Evolutionary conservation across 305 asterid species (phyloP).

Genomic region (Petunia hybrid): DNA sequence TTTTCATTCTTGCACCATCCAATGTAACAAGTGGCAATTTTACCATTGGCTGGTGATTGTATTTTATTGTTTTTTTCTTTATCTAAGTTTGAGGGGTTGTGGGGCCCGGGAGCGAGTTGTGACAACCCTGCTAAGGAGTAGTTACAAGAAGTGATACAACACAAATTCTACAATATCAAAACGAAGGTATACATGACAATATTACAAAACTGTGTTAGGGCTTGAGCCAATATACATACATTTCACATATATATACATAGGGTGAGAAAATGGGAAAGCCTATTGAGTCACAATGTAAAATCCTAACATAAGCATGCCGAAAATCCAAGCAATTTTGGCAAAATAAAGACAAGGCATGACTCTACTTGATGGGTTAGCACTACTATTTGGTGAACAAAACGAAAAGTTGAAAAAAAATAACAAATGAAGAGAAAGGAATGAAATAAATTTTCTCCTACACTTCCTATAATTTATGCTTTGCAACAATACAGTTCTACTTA

Average conservation of each 20-base stretch:
- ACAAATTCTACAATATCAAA: background rate
- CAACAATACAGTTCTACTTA: background rate
- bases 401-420: background rate
- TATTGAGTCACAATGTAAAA: constrained; percentile 38
- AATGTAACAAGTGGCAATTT: constrained; percentile 14
- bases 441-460: constrained; percentile 31
- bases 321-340: constrained; percentile 38
- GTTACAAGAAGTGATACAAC: background rate
- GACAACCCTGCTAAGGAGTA: background rate
- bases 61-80: background rate
- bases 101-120: no score
- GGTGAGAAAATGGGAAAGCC: background rate
- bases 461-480: constrained; percentile 33
- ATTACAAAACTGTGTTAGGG: constrained; percentile 46
- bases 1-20: constrained; percentile 27
- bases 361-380: constrained; percentile 35
- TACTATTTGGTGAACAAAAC: constrained; percentile 25
- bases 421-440: constrained; percentile 22
- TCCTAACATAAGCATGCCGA: constrained; percentile 35
- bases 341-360: constrained; percentile 36
- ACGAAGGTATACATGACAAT: constrained; percentile 28
- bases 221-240: constrained; percentile 45
- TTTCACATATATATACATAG: constrained; percentile 35
- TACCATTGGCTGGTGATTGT: background rate
- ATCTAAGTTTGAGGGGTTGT: background rate